These are phyloP conservation scores for Nakazawaea laoshanensis DNA, from an alignment of 805 yeast species.

Conservation along the genomic window DNA sequence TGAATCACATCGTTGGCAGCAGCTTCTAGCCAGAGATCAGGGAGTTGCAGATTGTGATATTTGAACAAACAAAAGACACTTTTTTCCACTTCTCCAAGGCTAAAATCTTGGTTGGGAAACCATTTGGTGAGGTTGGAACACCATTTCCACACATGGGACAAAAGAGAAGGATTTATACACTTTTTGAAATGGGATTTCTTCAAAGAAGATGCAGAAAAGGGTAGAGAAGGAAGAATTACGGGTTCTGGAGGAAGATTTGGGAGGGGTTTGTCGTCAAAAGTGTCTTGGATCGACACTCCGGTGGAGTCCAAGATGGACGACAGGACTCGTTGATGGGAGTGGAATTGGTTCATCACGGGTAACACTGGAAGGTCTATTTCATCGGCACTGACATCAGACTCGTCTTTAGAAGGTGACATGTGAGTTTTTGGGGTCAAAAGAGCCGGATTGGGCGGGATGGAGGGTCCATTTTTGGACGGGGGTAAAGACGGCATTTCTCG, in stretches of 20 bases:
- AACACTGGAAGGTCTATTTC: slow-evolving; percentile 2
- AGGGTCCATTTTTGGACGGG: too few relatives aligned
- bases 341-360: slow-evolving; percentile 7
- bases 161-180: slow-evolving; percentile 36
- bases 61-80: slow-evolving; percentile 23
- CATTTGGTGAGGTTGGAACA: slow-evolving; percentile 38
- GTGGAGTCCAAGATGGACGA: slow-evolving; percentile 9
- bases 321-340: slow-evolving; percentile 7
- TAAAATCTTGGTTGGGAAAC: slow-evolving; percentile 43
- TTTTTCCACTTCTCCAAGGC: slow-evolving; percentile 42
- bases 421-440: neutral
- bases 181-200: slow-evolving; percentile 38
- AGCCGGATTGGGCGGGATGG: neutral
- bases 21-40: slow-evolving; percentile 6
- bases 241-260: slow-evolving; percentile 6
- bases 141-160: slow-evolving; percentile 48
- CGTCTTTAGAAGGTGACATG: neutral
- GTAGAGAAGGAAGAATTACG: slow-evolving; percentile 43
- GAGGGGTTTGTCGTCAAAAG: slow-evolving; percentile 3
- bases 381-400: neutral
- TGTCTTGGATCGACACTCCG: slow-evolving; percentile 8
- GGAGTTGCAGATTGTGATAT: slow-evolving; percentile 5
- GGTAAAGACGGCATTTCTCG: slow-evolving; percentile 2
- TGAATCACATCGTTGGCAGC: slow-evolving; percentile 2
- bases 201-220: slow-evolving; percentile 43